Base-by-base conservation (phyloP, 495 filamentous ascomycete species). In the Staphylotrichum tortipilum region DNA sequence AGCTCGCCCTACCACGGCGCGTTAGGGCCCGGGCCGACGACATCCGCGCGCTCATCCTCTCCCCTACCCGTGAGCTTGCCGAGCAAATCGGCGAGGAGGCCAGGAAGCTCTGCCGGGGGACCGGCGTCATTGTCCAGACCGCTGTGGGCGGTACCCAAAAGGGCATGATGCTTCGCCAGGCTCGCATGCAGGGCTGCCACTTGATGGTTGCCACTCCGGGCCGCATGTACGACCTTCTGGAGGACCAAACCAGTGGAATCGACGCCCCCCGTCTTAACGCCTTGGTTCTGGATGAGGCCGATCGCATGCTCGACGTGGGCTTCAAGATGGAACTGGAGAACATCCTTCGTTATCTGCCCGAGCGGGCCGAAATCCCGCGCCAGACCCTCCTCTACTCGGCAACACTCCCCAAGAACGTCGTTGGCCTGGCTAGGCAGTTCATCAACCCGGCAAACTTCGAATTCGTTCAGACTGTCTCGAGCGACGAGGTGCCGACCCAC, bases 381-480 rank as follows among this genome's bases (percentile, higher is more conserved):
- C 92, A 98, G 62, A 96, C 91, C 0, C 77, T 98, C 18, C 77
- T 98, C 57, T 95, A 88, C 68, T 97, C 94, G 4, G 92, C 92
- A 17, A 98, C 92, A 14, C 80, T 98, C 23, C 87, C 90, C 31
- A 69, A 70, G 37, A 84, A 91, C 56, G 89, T 98, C 28, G 81
- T 95, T 63, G 56, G 71, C 21, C 77, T 97, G 54, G 92, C 92
- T 24, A 73, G 80, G 41, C 62, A 55, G 14, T 69, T 70, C 62
- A 71, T 76, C 34, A 62, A 72, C 56, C 62, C 63, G 18, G 28
- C 66, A 49, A 77, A 83, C 49, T 94, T 89, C 64, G 78, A 89
- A 56, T 89, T 89, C 56, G 77, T 95, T 34, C 82, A 88, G 61
- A 92, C 88, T 17, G 83, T 97, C 38, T 74, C 76, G 38, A 80